Conservation (phyloP, 495 filamentous ascomycete species). For the Penicillium flavigenum region DNA sequence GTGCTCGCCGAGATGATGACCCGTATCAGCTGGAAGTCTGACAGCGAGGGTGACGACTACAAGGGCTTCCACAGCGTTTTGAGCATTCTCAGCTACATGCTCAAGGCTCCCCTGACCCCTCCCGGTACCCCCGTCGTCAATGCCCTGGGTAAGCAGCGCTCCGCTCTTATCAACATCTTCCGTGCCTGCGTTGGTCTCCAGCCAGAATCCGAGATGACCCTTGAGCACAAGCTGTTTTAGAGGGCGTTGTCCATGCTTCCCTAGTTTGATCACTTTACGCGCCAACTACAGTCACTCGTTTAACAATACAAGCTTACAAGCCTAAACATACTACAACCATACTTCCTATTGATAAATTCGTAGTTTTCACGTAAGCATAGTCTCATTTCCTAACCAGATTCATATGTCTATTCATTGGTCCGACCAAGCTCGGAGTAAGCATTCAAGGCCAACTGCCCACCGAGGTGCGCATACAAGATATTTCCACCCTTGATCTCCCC, state of each 20-base stretch:
- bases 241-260: background rate
- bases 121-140: conserved; percentile 97
- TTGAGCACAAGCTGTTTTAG: conserved; percentile 97
- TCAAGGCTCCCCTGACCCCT: conserved; percentile 96
- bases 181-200: conserved; percentile 95
- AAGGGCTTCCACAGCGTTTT: conserved; percentile 96
- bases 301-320: conserved; percentile 14
- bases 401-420: conserved; percentile 17
- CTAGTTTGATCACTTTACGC: background rate
- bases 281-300: conserved; percentile 43
- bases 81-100: conserved; percentile 98
- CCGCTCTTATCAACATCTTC: conserved; percentile 96
- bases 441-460: conserved; percentile 62
- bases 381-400: background rate
- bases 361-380: background rate
- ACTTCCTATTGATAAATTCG: background rate
- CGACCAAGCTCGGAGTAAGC: conserved; percentile 49
- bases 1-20: conserved; percentile 96
- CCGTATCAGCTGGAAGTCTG: conserved; percentile 85
- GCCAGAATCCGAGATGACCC: conserved; percentile 98
- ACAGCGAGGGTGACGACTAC: conserved; percentile 64
- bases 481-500: conserved; percentile 57
- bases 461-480: conserved; percentile 63
- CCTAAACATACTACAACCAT: background rate
- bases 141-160: conserved; percentile 92